phyloP scores from a whole-genome alignment of 1,139 yeast genomes.

The Hansenula sp. region DNA sequence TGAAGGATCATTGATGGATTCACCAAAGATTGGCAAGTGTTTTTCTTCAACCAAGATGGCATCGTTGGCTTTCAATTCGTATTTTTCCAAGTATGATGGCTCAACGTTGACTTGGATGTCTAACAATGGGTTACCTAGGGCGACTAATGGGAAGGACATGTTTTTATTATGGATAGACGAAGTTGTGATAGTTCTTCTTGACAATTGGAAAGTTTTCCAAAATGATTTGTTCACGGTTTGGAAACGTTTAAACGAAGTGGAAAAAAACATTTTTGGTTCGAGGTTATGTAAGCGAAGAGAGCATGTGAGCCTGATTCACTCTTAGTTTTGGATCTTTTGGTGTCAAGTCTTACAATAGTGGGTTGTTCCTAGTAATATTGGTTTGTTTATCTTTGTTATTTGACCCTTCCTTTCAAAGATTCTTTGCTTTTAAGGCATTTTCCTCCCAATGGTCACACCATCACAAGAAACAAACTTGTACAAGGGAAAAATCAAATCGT shows the following conservation, averaged over 20 bases:
- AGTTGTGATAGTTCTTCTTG: neutral
- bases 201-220: neutral
- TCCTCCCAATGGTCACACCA: too few relatives aligned
- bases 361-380: too few relatives aligned
- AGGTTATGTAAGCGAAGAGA: too few relatives aligned
- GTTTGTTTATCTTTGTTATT: too few relatives aligned
- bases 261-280: neutral
- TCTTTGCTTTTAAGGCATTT: too few relatives aligned
- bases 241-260: neutral
- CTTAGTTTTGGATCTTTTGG: too few relatives aligned
- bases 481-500: too few relatives aligned
- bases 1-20: constrained; percentile 57
- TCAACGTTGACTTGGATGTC: constrained; percentile 85
- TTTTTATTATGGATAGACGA: neutral
- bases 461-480: too few relatives aligned
- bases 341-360: too few relatives aligned
- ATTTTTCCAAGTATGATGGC: constrained; percentile 67
- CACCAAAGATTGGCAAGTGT: constrained; percentile 84
- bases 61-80: constrained; percentile 84
- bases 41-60: constrained; percentile 90
- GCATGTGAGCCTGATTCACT: too few relatives aligned
- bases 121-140: constrained; percentile 79
- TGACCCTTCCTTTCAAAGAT: too few relatives aligned
- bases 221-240: neutral
- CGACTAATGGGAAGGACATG: constrained; percentile 56